Base-by-base conservation (phyloP, 768 basidiomycete genomes). In the Boletus huronensis region DNA sequence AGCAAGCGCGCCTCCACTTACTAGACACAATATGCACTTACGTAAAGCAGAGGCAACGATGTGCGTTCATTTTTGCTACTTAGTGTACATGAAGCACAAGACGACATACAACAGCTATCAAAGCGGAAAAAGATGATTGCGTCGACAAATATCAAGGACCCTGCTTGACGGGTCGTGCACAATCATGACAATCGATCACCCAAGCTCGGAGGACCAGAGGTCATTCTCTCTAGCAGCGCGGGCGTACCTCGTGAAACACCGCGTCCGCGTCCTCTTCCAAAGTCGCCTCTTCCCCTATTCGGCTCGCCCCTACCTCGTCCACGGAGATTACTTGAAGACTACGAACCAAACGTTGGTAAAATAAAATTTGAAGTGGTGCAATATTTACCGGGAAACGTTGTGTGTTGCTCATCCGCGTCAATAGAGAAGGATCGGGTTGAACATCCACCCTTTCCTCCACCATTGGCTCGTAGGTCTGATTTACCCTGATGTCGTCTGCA, bases 351-450 rank as follows among this genome's bases (percentile, higher is more conserved):
- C 1, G 23, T 60, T 2, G 58, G 54, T 29, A 29, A 34, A 26
- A n/a, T n/a, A n/a, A n/a, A n/a, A n/a, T 26, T 7, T 19, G 23
- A 21, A 17, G 11, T 42, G 25, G 21, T 10, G 25, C n/a, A 32
- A 50, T 7, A 51, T 26, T 63, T 60, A 68, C 67, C 68, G 55
- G 59, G 49, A 52, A 25, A 26, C 34, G 53, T 28, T 61, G 67
- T 16, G 51, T 61, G 25, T 55, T 52, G n/a, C 55, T 59, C 35
- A 68, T 67, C 44, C 67, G 67, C 6, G 63, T 57, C 55, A 69
- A 51, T 13, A 68, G 44, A 29, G 58, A 42, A 32, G 62, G 57
- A 58, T 65, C 61, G 5, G 61, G 42, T 35, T 54, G 57, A 23
- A 2, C 11, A 3, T 58, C 61, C 57, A 23, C 42, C 43, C 58